Evolutionary conservation across 345 rosid species (phyloP), one percentile per base, ranked within the genome.

Genomic region (Luvunga scandens): DNA sequence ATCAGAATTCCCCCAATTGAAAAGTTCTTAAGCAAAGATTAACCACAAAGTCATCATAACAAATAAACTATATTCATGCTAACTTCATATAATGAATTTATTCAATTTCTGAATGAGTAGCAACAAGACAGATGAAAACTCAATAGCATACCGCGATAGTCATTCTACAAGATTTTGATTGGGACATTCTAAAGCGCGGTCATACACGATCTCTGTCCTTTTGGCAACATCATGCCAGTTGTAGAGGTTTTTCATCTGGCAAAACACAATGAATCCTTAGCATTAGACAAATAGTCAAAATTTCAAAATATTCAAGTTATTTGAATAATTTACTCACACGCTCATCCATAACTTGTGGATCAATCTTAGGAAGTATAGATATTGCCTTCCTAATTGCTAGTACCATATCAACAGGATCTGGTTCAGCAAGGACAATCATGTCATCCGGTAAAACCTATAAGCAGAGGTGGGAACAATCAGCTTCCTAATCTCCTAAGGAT

Each of bases 171-270:
- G 91, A 83, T 34, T 81, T 73, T 91, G 93, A 79, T 88, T 79
- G 55, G 97, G 85, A 79, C 95, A 91, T 66, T 86, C 89, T 83
- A 92, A 75, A 33, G 98, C 97, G 60, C 88, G 90, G 69, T 89
- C 88, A 64, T 94, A 96, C 10, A 96, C 98, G 59, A 91, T 92
- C 90, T 94, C 97, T 33, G 97, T 92, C 85, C 99, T 89, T 84
- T 87, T 89, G 62, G 99, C 97, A 67, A 94, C 98, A 86, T 96
- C 99, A 65, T 89, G 96, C 99, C 98, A 96, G 85, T 89, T 88
- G 71, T 96, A 96, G 56, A 96, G 97, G 79, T 87, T 88, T 87
- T 85, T 94, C 95, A 94, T 88, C 93, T 90, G 57, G 62, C 39
- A 79, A 36, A 34, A 59, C 71, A 36, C 9, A 75, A 66, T 19